Evolutionary conservation across 176 grass and related monocot genomes (phyloP), one percentile per base, ranked within the genome.

Genomic region (Oropetium thomaeum): DNA sequence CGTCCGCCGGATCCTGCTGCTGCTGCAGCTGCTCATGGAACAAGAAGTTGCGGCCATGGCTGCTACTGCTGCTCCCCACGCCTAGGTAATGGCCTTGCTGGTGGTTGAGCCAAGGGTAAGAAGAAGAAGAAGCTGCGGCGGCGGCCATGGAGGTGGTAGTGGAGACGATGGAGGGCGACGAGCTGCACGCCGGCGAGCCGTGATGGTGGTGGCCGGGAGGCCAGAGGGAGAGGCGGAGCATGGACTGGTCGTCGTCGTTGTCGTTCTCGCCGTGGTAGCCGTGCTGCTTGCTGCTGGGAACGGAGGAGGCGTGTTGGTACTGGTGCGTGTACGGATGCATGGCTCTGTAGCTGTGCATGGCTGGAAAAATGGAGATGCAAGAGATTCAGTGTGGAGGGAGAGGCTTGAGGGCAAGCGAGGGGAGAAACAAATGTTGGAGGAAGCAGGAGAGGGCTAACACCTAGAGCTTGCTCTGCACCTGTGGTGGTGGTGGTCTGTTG

Each of bases 171-270:
- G 67, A 52, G 31, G 75, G 25, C 0, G 85, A 75, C 7, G 85
- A 89, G 69, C 45, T 49, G 45, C 76, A 84, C 34, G 83, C 42
- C n/a, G 70, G 70, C 5, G 84, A 89, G 35, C 79, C 58, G 2
- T 17, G 34, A 30, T 62, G 37, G 27, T 89, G 78, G 31, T 89
- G 73, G 31, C 92, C 92, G 17, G 92, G 89, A 10, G 92, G 92
- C 84, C 86, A 83, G 52, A 96, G 92, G 51, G 92, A 89, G 86
- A 96, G 92, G 42, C 86, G 84, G 15, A 96, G 89, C 85, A 96
- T 89, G 73, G 89, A 86, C 70, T 89, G 86, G 43, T 92, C 81
- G 44, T 88, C 81, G 27, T 87, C 81, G 17, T 87, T 57, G 17
- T 77, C 81, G 17, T 77, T 77, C 49, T 30, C 73, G 28, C n/a